Evolutionary conservation across 2,329 filamentous ascomycete species (phyloP).

Genomic region (Tolypocladium tropicale): DNA sequence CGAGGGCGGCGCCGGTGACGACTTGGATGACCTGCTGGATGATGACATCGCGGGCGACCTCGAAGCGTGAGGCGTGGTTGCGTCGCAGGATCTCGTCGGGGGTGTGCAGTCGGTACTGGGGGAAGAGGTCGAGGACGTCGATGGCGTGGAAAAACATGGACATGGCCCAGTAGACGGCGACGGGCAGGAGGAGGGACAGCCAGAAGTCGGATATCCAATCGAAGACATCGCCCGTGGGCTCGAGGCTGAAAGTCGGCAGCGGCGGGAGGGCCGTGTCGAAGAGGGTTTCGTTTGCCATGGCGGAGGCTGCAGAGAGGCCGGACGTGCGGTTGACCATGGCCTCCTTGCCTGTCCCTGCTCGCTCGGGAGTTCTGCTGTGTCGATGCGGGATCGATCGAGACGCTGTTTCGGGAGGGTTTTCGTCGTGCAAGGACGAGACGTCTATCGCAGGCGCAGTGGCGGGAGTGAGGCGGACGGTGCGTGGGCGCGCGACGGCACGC

Average conservation of each 20-base stretch:
- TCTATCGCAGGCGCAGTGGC: background rate
- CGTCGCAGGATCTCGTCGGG: conserved; percentile 81
- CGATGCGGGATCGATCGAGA: background rate
- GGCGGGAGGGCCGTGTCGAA: conserved; percentile 59
- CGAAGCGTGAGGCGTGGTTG: conserved; percentile 75
- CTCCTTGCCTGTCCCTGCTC: background rate
- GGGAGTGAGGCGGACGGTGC: too few species aligned
- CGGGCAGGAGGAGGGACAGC: conserved; percentile 63
- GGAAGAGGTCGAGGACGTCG: conserved; percentile 76
- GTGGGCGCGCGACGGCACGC: background rate
- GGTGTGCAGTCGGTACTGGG: conserved; percentile 88
- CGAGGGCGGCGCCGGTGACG: conserved; percentile 55
- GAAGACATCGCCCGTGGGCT: conserved; percentile 60
- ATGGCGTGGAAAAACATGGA: conserved; percentile 82
- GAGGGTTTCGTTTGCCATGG: conserved; percentile 43
- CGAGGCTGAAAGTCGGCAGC: conserved; percentile 70
- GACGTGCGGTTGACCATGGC: conserved; percentile 30
- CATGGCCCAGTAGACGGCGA: conserved; percentile 79
- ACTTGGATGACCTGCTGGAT: conserved; percentile 89
- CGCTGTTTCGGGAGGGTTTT: background rate
- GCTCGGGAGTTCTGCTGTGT: background rate
- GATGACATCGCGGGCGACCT: conserved; percentile 84
- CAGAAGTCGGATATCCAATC: conserved; percentile 73
- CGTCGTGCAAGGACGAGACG: background rate
- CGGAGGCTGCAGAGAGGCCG: conserved; percentile 17